Conservation (phyloP, 495 filamentous ascomycete species). For the Neurospora africana region DNA sequence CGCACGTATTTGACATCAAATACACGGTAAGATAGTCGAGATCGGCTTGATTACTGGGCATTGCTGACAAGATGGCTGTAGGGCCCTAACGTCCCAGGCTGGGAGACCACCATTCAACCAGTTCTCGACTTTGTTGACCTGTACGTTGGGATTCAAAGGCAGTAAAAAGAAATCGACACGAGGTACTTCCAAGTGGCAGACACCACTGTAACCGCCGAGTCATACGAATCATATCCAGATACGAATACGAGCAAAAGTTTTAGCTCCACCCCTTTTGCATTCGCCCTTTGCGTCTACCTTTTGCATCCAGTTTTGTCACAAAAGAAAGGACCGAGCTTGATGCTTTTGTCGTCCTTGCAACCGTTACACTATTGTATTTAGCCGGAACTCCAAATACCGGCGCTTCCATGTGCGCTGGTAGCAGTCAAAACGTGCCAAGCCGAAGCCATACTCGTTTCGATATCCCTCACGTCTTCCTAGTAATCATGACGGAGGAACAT, state of each 20-base stretch:
- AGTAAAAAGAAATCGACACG: neutral
- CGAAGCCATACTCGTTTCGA: neutral
- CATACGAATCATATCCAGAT: neutral
- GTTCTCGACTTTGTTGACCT: slow-evolving; percentile 16
- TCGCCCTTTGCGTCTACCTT: neutral
- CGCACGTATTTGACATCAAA: slow-evolving; percentile 18
- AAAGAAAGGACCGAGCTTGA: neutral
- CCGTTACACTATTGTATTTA: neutral
- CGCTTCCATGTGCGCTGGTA: neutral
- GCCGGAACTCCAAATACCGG: neutral
- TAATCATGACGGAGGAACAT: neutral
- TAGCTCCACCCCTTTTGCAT: neutral
- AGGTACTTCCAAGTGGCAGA: neutral
- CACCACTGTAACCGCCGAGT: neutral
- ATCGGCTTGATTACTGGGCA: neutral
- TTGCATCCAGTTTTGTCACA: neutral
- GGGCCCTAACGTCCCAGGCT: slow-evolving; percentile 10
- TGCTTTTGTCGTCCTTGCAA: neutral
- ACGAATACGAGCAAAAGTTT: neutral
- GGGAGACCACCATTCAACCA: slow-evolving; percentile 17
- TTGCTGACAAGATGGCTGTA: neutral
- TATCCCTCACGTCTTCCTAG: neutral
- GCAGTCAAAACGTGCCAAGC: neutral
- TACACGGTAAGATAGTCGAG: slow-evolving; percentile 10
- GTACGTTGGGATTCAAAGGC: slow-evolving; percentile 1